Percentiles rank a stretch among this genome's conserved stretches.
Conservation (phyloP, 768 basidiomycete genomes). For the Lentinula sp. region DNA sequence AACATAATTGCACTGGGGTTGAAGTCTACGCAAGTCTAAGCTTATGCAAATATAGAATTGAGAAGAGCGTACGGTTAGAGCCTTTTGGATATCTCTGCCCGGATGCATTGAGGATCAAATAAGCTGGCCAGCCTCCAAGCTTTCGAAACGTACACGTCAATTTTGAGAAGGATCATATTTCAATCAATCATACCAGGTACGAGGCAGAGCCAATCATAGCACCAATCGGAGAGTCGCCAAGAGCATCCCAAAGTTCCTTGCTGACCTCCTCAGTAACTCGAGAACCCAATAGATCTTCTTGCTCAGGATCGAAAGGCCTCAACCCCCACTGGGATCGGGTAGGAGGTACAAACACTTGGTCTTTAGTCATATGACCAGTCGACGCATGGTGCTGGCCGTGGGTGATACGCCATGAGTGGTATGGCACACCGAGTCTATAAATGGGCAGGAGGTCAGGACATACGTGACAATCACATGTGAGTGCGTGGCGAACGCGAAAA, state of each 20-base stretch:
- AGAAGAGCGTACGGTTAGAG: slow-evolving; percentile 63
- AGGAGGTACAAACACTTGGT: slow-evolving; percentile 91
- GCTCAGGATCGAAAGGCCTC: slow-evolving; percentile 58
- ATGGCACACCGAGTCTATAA: slow-evolving; percentile 84
- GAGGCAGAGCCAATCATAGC: slow-evolving; percentile 44
- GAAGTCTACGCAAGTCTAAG: slow-evolving; percentile 48
- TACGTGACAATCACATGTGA: slow-evolving; percentile 4
- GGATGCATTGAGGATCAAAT: slow-evolving; percentile 77
- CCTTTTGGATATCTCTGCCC: slow-evolving; percentile 81
- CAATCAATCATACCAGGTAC: slow-evolving; percentile 49
- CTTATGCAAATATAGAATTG: background rate
- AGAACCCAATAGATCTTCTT: slow-evolving; percentile 60
- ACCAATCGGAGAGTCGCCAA: slow-evolving; percentile 87
- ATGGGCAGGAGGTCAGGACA: background rate
- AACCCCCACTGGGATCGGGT: slow-evolving; percentile 74
- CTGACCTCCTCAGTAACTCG: slow-evolving; percentile 62
- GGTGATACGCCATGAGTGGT: slow-evolving; percentile 93
- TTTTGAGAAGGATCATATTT: background rate
- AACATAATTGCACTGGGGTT: slow-evolving; percentile 76
- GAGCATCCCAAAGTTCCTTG: slow-evolving; percentile 74
- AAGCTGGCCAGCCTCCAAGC: slow-evolving; percentile 83
- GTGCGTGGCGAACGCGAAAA: slow-evolving; percentile 5
- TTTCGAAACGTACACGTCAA: slow-evolving; percentile 17
- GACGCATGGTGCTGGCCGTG: slow-evolving; percentile 96
- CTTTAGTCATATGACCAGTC: slow-evolving; percentile 88